phyloP scores from a whole-genome alignment of 2,329 filamentous ascomycete species.

The Pseudomassariella vexata region DNA sequence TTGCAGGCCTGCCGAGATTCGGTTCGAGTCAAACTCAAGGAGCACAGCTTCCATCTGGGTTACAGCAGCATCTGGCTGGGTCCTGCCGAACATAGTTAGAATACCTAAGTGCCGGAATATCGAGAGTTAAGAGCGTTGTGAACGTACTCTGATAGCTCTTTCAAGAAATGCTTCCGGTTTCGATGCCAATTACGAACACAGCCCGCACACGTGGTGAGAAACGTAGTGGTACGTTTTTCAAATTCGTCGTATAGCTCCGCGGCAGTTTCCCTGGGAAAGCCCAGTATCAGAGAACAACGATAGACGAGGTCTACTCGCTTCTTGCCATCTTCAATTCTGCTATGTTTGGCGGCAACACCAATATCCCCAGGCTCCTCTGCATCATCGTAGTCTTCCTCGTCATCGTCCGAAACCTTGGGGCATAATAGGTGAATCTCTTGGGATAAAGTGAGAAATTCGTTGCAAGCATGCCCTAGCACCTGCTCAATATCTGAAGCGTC shows the following conservation, averaged over 20 bases:
- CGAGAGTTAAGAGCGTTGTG: too few species aligned
- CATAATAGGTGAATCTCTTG: constrained; percentile 61
- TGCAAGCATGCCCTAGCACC: constrained; percentile 1
- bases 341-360: constrained; percentile 42
- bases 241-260: constrained; percentile 57
- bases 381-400: constrained; percentile 59
- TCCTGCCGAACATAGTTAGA: constrained; percentile 10
- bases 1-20: constrained; percentile 55
- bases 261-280: constrained; percentile 55
- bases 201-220: constrained; percentile 59
- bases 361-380: constrained; percentile 39
- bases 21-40: constrained; percentile 52
- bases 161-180: constrained; percentile 56
- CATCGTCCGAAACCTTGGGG: constrained; percentile 57
- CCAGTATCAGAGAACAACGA: constrained; percentile 63
- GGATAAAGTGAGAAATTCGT: constrained; percentile 25
- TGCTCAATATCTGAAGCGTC: constrained; percentile 4
- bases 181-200: constrained; percentile 73
- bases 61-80: constrained; percentile 44
- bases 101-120: background rate
- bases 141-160: constrained; percentile 54
- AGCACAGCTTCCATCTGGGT: constrained; percentile 49
- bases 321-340: constrained; percentile 48
- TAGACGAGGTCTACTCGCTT: constrained; percentile 57
- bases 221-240: constrained; percentile 47